phyloP scores from a whole-genome alignment of 2,329 filamentous ascomycete genomes.

The Penicillium sp. region DNA sequence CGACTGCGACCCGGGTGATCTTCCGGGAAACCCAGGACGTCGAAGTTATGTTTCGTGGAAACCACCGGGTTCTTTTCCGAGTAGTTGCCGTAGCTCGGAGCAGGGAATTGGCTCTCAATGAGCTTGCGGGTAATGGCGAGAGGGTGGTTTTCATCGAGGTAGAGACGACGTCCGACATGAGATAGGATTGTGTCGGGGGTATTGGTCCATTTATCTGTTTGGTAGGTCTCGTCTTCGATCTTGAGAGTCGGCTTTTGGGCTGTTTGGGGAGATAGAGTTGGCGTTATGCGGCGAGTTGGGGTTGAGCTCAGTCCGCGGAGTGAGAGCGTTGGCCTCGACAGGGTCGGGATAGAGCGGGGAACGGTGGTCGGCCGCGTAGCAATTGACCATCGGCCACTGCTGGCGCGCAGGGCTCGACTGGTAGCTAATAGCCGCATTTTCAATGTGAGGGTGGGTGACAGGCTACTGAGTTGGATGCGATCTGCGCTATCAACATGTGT shows the following conservation, averaged over 20 bases:
- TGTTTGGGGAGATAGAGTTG: slow-evolving; percentile 1
- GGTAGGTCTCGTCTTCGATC: slow-evolving; percentile 65
- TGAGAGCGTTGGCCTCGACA: slow-evolving; percentile 15
- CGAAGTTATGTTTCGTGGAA: slow-evolving; percentile 84
- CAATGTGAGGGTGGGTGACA: neutral
- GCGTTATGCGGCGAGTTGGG: slow-evolving; percentile 23
- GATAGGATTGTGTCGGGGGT: slow-evolving; percentile 72
- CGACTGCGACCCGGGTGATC: slow-evolving; percentile 85
- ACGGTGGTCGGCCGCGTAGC: slow-evolving; percentile 23
- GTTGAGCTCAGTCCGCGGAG: slow-evolving; percentile 37
- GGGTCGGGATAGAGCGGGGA: slow-evolving; percentile 20
- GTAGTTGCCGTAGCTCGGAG: slow-evolving; percentile 71
- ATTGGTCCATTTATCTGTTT: slow-evolving; percentile 82
- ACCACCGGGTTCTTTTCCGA: slow-evolving; percentile 82
- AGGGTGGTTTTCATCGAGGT: slow-evolving; percentile 88
- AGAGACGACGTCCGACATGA: slow-evolving; percentile 75
- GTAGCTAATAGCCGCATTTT: slow-evolving; percentile 43
- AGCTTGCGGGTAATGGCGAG: slow-evolving; percentile 87
- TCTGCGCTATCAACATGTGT: slow-evolving; percentile 15
- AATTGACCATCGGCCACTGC: slow-evolving; percentile 37
- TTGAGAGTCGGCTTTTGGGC: slow-evolving; percentile 38
- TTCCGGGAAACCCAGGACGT: slow-evolving; percentile 86
- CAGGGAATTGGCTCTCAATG: slow-evolving; percentile 84
- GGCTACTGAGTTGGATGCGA: slow-evolving; percentile 8
- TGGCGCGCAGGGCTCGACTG: slow-evolving; percentile 40